Base-by-base conservation (phyloP, 2,329 filamentous ascomycete species). In the Grosmannia clavigera region DNA sequence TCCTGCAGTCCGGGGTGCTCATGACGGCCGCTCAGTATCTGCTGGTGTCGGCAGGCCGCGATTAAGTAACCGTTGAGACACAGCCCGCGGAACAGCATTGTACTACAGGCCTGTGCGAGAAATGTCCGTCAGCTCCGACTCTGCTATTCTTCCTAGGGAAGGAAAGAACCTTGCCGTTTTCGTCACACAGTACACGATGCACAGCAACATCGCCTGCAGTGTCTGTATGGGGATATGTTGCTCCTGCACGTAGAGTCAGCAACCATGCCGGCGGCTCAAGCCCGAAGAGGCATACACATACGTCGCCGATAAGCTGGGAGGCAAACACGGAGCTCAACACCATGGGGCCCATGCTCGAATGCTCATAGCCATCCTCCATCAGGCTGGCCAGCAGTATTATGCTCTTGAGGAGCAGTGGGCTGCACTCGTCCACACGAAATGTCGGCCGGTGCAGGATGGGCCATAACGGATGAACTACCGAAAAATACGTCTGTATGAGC, bases 371-470 rank as follows among this genome's bases (percentile, higher is more conserved):
- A 29, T 19, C n/a, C 25, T 56, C 54, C 3, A 56, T 48, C 3
- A 60, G 55, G 38, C 59, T 60, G 19, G 38, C 58, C 10, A 59
- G 40, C 12, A 55, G 29, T 3, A 56, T 22, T 19, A 59, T 51
- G 53, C 59, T 60, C 14, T 38, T 38, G 14, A 58, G 48, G 14
- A 60, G 55, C 55, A 60, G 29, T 19, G 59, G 48, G 9, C 43
- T 48, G 51, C 59, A 54, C 22, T 27, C 35, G 1, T 52, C 50
- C 2, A 50, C 33, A n/a, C 33, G 9, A 16, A 60, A 60, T 10
- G 59, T 60, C 46, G 59, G 59, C 55, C 53, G 22, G 38, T 60
- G 59, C n/a, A 60, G 48, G 25, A 60, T 48, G 5, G 59, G 59
- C 59, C 59, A 60, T 11, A 22, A 11, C 2, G 59, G 59, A 19